A percentile compares a stretch with the other conserved stretches of the same genome.
Conservation (phyloP, 2,329 filamentous ascomycete genomes). For the Sporothrix inflata region DNA sequence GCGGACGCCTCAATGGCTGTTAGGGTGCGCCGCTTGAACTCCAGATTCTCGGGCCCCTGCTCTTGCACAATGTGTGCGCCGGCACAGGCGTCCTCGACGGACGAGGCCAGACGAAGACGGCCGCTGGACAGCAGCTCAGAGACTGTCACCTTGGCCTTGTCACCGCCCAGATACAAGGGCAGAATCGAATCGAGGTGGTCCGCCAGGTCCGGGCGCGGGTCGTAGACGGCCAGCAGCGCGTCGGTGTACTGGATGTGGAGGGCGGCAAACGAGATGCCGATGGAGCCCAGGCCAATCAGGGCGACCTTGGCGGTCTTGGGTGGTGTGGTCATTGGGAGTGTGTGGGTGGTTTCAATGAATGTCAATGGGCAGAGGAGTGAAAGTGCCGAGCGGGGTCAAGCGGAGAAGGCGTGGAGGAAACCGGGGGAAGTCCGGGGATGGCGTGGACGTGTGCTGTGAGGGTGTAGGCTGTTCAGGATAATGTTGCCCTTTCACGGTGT, state of each 20-base stretch:
- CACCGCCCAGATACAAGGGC: slow-evolving; percentile 23
- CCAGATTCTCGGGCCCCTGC: slow-evolving; percentile 46
- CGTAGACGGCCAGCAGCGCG: slow-evolving; percentile 20
- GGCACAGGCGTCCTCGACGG: slow-evolving; percentile 8
- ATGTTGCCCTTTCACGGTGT: neutral
- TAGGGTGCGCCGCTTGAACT: slow-evolving; percentile 46
- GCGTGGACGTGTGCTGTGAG: neutral
- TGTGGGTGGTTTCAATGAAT: neutral
- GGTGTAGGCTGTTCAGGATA: neutral
- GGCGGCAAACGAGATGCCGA: slow-evolving; percentile 30
- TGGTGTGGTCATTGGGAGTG: neutral
- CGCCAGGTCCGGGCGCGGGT: slow-evolving; percentile 27
- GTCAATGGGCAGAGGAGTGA: neutral
- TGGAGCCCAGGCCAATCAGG: slow-evolving; percentile 27
- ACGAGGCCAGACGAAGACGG: neutral
- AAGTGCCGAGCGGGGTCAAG: neutral
- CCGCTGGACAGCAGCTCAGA: neutral
- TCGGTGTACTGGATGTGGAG: slow-evolving; percentile 26
- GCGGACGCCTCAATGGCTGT: slow-evolving; percentile 41
- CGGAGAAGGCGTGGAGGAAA: neutral
- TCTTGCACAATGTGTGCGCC: slow-evolving; percentile 30
- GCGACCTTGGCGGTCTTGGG: slow-evolving; percentile 20
- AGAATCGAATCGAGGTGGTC: slow-evolving; percentile 12
- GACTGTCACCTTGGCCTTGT: neutral
- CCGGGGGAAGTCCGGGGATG: neutral